Percentiles rank a stretch among this genome's conserved stretches.
Conservation (phyloP, 1,284 basidiomycete species). For the Ceratobasidium sp. region DNA sequence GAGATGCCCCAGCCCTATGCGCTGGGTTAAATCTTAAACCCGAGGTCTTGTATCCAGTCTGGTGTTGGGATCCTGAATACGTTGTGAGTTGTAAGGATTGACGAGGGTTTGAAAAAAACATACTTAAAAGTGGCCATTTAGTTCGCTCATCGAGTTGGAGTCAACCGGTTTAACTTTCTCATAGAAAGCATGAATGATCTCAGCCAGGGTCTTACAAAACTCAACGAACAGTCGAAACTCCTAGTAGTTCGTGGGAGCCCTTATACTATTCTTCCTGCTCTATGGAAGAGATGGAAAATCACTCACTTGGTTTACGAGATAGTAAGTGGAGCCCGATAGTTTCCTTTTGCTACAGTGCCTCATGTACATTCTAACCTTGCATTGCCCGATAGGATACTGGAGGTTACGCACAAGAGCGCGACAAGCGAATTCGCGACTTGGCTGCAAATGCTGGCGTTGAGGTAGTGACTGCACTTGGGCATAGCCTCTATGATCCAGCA, state of each 20-base stretch:
- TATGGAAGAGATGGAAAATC: constrained; percentile 60
- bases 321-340: too few relatives aligned
- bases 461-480: constrained; percentile 53
- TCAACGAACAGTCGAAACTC: constrained; percentile 57
- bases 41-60: constrained; percentile 57
- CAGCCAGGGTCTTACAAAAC: constrained; percentile 54
- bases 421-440: constrained; percentile 47
- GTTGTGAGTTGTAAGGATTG: constrained; percentile 46
- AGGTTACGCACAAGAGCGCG: constrained; percentile 48
- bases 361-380: too few relatives aligned
- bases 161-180: constrained; percentile 59
- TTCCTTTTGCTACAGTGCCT: too few relatives aligned
- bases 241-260: constrained; percentile 61
- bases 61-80: constrained; percentile 53
- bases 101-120: neutral
- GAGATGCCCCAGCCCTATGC: constrained; percentile 61
- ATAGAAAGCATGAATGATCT: constrained; percentile 57
- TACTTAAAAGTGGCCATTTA: neutral
- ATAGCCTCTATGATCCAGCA: constrained; percentile 57
- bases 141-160: constrained; percentile 59
- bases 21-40: constrained; percentile 57
- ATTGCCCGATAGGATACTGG: constrained; percentile 51
- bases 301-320: constrained; percentile 60
- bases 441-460: constrained; percentile 52
- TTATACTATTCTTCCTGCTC: constrained; percentile 55